phyloP scores from a whole-genome alignment of 805 yeast species.

The Pichia phayaonensis region DNA sequence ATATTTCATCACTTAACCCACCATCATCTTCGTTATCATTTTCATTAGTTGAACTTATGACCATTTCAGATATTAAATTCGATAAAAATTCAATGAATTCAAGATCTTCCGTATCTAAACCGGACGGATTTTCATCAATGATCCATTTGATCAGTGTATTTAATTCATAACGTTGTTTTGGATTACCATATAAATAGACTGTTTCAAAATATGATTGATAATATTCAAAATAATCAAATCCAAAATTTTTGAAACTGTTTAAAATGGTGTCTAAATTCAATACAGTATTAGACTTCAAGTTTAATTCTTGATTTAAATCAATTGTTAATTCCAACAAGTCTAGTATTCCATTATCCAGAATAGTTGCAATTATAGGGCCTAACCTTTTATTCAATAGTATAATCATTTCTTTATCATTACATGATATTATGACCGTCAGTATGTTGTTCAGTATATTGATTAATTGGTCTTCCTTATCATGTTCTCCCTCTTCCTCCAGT shows the following conservation, averaged over 20 bases:
- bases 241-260: slow-evolving; percentile 43
- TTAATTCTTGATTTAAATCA: slow-evolving; percentile 62
- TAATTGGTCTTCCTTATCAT: slow-evolving; percentile 59
- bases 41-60: neutral
- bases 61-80: slow-evolving; percentile 11
- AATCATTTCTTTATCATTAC: slow-evolving; percentile 63
- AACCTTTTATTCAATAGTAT: slow-evolving; percentile 45
- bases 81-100: slow-evolving; percentile 20
- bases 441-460: slow-evolving; percentile 75
- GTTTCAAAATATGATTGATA: slow-evolving; percentile 44
- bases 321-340: slow-evolving; percentile 73
- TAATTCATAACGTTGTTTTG: slow-evolving; percentile 15
- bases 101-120: slow-evolving; percentile 15
- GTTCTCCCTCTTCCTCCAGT: slow-evolving; percentile 44
- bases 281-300: slow-evolving; percentile 44
- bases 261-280: slow-evolving; percentile 31
- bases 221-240: slow-evolving; percentile 41
- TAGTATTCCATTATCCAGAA: slow-evolving; percentile 56
- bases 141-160: slow-evolving; percentile 18
- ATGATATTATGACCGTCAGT: slow-evolving; percentile 70
- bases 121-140: slow-evolving; percentile 14
- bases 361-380: slow-evolving; percentile 60
- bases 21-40: slow-evolving; percentile 4
- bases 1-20: slow-evolving; percentile 9
- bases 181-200: slow-evolving; percentile 35